A percentile compares a stretch with the other conserved stretches of the same genome.
These are phyloP conservation scores for Diutina rugosa DNA, from an alignment of 1,139 yeast genomes.

Conservation along the genomic window DNA sequence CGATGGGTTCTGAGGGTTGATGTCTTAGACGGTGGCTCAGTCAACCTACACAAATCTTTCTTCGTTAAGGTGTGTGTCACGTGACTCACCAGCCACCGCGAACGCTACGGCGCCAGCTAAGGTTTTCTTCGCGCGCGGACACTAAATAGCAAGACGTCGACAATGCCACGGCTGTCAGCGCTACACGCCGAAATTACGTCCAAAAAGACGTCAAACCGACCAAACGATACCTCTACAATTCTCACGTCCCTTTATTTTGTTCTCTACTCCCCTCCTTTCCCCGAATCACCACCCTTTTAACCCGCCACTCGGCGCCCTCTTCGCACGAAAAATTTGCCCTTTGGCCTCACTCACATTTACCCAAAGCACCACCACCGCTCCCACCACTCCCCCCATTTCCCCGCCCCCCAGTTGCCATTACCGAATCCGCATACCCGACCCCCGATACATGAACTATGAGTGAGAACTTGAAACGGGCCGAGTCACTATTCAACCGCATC, in stretches of 20 bases:
- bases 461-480: constrained; percentile 37
- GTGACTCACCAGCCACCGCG: too few species aligned
- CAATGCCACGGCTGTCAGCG: too few species aligned
- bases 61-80: too few species aligned
- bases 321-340: not conserved
- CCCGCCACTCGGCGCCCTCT: not conserved
- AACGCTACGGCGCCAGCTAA: too few species aligned
- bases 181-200: too few species aligned
- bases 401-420: not conserved
- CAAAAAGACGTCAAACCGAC: too few species aligned
- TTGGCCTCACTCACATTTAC: not conserved
- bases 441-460: constrained; percentile 16
- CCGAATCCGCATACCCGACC: not conserved
- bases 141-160: too few species aligned
- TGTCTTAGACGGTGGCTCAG: too few species aligned
- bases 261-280: not conserved
- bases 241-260: not conserved
- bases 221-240: too few species aligned
- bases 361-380: not conserved
- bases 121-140: too few species aligned
- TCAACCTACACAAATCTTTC: too few species aligned
- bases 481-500: constrained; percentile 34
- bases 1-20: too few species aligned
- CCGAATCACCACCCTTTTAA: not conserved
- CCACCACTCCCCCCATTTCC: not conserved